Conservation (phyloP, 106 monocot species). For the Allium sativum region DNA sequence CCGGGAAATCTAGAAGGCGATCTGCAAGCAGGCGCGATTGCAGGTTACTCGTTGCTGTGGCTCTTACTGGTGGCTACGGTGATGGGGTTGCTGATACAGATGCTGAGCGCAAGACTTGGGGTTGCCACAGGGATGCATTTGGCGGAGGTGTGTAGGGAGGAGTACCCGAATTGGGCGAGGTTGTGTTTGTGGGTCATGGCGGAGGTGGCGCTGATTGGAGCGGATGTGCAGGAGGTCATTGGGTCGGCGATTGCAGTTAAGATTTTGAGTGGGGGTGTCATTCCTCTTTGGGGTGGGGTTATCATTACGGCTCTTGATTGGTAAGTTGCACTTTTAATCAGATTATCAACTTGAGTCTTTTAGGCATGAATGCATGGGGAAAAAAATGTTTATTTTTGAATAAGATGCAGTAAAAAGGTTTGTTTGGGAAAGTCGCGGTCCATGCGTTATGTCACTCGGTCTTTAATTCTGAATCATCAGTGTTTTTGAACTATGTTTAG, state of each 20-base stretch:
- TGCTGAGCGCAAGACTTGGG: conserved; percentile 54
- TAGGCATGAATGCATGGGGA: too few relatives aligned
- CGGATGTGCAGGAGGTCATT: conserved; percentile 80
- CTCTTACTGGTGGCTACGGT: conserved; percentile 57
- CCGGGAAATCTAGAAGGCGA: conserved; percentile 78
- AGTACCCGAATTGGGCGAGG: conserved; percentile 61
- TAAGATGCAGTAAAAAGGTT: too few relatives aligned
- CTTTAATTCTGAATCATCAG: too few relatives aligned
- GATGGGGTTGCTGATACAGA: conserved; percentile 62
- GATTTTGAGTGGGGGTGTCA: conserved; percentile 45
- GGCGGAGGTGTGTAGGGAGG: conserved; percentile 72
- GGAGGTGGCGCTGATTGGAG: conserved; percentile 62
- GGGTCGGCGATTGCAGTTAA: conserved; percentile 66
- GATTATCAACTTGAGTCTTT: conserved; percentile 8
- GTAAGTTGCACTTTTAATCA: conserved; percentile 13
- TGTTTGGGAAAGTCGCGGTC: too few relatives aligned
- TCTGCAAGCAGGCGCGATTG: conserved; percentile 63
- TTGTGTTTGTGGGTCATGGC: conserved; percentile 60
- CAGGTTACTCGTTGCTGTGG: conserved; percentile 67
- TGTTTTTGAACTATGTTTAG: too few relatives aligned
- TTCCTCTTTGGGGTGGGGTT: conserved; percentile 63
- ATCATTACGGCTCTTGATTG: conserved; percentile 63
- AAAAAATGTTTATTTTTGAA: too few relatives aligned
- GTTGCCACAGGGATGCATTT: conserved; percentile 61
- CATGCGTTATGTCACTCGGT: too few relatives aligned